A percentile compares a stretch with the other conserved stretches of the same genome.
These are phyloP conservation scores for Penicillium occitanis DNA, from an alignment of 2,329 filamentous ascomycete genomes.

Conservation along the genomic window DNA sequence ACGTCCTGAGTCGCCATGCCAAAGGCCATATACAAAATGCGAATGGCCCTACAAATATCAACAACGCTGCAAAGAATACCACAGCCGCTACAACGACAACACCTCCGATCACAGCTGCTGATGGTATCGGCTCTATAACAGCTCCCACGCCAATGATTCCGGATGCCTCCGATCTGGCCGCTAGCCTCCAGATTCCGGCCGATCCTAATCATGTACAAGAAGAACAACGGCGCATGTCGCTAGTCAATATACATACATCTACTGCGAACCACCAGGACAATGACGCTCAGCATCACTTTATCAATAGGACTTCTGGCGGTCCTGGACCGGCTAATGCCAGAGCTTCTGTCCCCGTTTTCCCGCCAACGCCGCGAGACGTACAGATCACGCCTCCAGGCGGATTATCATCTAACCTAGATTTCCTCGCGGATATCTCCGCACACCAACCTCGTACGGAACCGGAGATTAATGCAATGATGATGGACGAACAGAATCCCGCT, in stretches of 20 bases:
- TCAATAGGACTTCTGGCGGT: background rate
- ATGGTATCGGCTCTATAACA: background rate
- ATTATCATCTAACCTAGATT: conserved; percentile 41
- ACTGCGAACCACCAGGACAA: background rate
- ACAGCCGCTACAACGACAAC: background rate
- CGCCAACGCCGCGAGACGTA: conserved; percentile 28
- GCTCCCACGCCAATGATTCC: background rate
- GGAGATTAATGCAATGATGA: conserved; percentile 30
- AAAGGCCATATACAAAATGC: conserved; percentile 49
- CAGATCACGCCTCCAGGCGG: conserved; percentile 32
- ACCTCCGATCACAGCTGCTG: background rate
- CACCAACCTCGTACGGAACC: conserved; percentile 35
- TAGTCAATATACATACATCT: background rate
- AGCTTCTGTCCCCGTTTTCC: conserved; percentile 21
- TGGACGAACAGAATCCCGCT: conserved; percentile 30
- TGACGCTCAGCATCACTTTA: background rate
- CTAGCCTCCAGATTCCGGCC: background rate
- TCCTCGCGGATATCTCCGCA: conserved; percentile 39
- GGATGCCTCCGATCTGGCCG: background rate
- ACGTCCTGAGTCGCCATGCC: conserved; percentile 53
- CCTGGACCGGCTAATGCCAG: background rate
- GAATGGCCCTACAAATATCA: conserved; percentile 32
- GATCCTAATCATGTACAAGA: background rate
- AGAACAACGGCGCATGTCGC: background rate
- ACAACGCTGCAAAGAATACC: conserved; percentile 27